A percentile compares a stretch with the other conserved stretches of the same genome.
Conservation (phyloP, 495 filamentous ascomycete genomes). For the Penicillium waksmanii region DNA sequence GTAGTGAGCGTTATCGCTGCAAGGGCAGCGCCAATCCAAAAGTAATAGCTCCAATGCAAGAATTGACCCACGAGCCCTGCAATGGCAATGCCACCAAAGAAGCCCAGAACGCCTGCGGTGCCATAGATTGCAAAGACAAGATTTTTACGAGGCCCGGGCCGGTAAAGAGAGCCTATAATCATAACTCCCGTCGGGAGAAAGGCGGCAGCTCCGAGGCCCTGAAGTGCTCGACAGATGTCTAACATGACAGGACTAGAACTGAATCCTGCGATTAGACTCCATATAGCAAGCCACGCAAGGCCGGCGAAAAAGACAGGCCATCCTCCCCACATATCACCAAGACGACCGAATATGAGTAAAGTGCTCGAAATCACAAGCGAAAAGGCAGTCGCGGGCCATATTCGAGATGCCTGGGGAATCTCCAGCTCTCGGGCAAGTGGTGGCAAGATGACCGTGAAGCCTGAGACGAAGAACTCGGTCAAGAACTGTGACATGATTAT, state of each 20-base stretch:
- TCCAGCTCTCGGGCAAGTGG: background rate
- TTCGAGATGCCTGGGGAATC: background rate
- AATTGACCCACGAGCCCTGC: constrained; percentile 2
- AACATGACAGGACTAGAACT: background rate
- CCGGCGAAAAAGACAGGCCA: background rate
- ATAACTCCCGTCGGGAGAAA: background rate
- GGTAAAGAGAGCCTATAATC: background rate
- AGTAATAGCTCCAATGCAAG: constrained; percentile 1
- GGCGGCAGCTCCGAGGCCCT: background rate
- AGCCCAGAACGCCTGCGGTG: background rate
- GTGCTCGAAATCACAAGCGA: background rate
- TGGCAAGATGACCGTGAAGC: constrained; percentile 3
- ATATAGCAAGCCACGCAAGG: constrained; percentile 4
- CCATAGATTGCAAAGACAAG: background rate
- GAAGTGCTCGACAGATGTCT: background rate
- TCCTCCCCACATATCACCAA: constrained; percentile 3
- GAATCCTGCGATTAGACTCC: constrained; percentile 1
- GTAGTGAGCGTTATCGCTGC: background rate
- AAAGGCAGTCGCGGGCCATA: constrained; percentile 2
- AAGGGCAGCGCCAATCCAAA: background rate
- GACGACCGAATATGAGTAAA: background rate
- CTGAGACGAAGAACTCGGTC: constrained; percentile 1
- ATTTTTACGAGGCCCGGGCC: background rate
- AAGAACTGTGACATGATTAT: constrained; percentile 5
- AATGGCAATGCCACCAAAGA: constrained; percentile 2